These are phyloP conservation scores for Mitragyna speciosa DNA, from an alignment of 257 asterid genomes.

Conservation along the genomic window DNA sequence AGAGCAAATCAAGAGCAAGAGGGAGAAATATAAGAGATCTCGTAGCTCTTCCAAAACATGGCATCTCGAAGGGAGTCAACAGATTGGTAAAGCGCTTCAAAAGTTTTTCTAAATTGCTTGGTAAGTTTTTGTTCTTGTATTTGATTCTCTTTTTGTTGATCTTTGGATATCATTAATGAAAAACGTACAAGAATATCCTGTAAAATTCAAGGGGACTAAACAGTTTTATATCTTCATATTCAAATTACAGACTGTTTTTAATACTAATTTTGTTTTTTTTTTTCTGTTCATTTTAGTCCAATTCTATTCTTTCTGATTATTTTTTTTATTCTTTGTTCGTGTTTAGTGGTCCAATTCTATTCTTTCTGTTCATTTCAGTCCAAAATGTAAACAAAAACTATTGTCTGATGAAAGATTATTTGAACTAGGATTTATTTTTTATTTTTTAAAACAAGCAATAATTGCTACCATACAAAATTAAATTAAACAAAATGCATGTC, in stretches of 20 bases:
- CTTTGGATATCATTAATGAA: not conserved
- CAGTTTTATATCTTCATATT: not conserved
- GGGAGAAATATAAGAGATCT: conserved; percentile 10
- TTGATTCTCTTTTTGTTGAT: not conserved
- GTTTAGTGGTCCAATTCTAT: no score
- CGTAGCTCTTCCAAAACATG: conserved; percentile 26
- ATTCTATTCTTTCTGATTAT: not conserved
- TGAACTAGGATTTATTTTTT: no score
- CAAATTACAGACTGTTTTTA: no score
- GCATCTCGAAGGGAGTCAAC: conserved; percentile 20
- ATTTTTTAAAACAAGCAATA: no score
- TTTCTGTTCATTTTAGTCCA: no score
- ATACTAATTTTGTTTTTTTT: no score
- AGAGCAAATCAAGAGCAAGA: conserved; percentile 18
- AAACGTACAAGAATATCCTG: not conserved
- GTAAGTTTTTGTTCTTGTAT: conserved; percentile 18
- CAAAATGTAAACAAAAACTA: no score
- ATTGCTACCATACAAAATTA: no score
- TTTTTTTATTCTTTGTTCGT: no score
- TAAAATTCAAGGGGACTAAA: not conserved
- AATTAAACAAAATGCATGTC: no score
- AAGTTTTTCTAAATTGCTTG: conserved; percentile 29
- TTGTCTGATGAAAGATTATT: no score
- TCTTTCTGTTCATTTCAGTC: no score
- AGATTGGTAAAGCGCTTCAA: conserved; percentile 28